Percentiles rank a stretch among this genome's conserved stretches.
Conservation (phyloP, 2,329 filamentous ascomycete species). For the Emmonsiellopsis sp. region DNA sequence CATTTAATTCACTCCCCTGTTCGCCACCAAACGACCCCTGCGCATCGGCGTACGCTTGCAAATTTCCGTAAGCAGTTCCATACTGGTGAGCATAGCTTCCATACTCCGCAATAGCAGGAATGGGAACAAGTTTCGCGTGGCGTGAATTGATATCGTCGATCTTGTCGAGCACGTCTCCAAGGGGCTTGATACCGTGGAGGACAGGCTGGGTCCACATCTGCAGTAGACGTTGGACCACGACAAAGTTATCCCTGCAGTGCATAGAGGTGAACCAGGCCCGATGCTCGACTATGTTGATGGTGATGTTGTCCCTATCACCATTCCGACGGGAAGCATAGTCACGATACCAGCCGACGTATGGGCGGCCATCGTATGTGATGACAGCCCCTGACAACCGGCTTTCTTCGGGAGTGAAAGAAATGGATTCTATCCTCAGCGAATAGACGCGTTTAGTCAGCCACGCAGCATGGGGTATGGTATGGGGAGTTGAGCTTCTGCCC, state of each 20-base stretch:
- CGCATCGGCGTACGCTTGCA: no score
- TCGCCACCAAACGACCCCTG: no score
- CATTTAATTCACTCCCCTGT: no score
- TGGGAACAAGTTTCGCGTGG: not conserved
- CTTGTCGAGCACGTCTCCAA: not conserved
- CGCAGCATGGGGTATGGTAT: not conserved
- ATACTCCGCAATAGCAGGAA: not conserved
- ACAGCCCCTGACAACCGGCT: conserved; percentile 2
- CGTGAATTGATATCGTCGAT: not conserved
- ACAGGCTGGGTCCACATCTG: conserved; percentile 5
- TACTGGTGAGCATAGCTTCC: not conserved
- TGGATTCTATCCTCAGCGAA: not conserved
- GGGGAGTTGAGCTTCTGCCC: not conserved
- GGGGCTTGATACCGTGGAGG: not conserved
- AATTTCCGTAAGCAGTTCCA: no score
- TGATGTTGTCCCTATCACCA: not conserved
- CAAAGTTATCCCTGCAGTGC: conserved; percentile 2
- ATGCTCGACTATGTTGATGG: not conserved
- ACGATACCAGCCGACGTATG: conserved; percentile 5
- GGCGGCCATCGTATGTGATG: conserved; percentile 3
- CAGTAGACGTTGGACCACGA: not conserved
- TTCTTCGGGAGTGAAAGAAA: conserved; percentile 2
- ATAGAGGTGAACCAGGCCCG: conserved; percentile 3
- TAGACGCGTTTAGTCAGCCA: not conserved
- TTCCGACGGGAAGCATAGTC: conserved; percentile 5